phyloP scores from a whole-genome alignment of 768 basidiomycete genomes.

The Mycena metata region DNA sequence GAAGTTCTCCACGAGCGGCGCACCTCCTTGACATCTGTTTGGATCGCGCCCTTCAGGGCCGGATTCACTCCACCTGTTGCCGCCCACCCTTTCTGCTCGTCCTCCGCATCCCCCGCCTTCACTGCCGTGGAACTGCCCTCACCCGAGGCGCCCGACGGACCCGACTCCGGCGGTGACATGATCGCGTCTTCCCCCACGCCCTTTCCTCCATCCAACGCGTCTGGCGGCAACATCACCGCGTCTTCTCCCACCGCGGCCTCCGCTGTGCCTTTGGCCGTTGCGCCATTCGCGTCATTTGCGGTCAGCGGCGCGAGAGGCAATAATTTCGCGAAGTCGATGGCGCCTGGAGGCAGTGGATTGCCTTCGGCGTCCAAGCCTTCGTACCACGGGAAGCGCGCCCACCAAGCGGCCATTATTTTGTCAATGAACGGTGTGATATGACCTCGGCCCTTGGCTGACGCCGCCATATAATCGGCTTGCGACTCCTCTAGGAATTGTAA shows the following conservation, averaged over 20 bases:
- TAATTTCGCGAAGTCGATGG: not conserved
- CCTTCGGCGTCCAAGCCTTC: not conserved
- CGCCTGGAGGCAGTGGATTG: not conserved
- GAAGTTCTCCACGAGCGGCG: too few relatives aligned
- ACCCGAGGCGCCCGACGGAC: too few relatives aligned
- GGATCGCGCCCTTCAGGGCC: not conserved
- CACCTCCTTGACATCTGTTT: not conserved
- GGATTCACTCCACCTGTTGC: not conserved
- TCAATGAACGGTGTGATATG: not conserved
- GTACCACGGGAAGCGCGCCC: slow-evolving; percentile 5
- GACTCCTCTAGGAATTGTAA: not conserved
- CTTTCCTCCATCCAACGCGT: not conserved
- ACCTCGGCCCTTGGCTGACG: not conserved
- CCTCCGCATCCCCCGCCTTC: not conserved
- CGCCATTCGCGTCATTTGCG: not conserved
- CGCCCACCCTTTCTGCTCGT: not conserved
- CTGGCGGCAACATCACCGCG: not conserved
- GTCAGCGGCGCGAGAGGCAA: not conserved
- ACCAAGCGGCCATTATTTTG: not conserved
- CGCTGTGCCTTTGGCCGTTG: not conserved
- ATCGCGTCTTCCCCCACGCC: not conserved
- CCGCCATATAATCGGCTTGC: not conserved
- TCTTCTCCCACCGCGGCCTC: too few relatives aligned
- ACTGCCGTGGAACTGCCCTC: not conserved
- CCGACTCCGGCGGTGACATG: too few relatives aligned